Evolutionary conservation across 129 eudicot genomes (phyloP).

Genomic region (Gnaphalium uliginosum): DNA sequence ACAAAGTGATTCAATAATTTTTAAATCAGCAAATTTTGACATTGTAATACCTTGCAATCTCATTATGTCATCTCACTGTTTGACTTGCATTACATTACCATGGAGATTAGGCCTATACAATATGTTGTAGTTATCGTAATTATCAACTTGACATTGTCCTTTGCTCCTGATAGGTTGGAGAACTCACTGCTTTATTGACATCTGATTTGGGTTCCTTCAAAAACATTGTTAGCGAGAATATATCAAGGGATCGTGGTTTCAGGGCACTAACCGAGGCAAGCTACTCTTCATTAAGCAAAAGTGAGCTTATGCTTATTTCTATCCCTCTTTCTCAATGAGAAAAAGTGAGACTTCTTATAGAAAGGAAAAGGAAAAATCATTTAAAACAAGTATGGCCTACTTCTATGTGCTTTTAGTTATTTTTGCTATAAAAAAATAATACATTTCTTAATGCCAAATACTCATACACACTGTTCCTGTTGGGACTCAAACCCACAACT

Average conservation of each 20-base stretch:
- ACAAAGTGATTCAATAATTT: neutral
- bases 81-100: neutral
- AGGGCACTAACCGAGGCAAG: constrained; percentile 99
- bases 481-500: neutral
- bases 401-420: constrained; percentile 12
- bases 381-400: neutral
- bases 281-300: constrained; percentile 84
- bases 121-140: neutral
- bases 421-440: neutral
- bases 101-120: neutral
- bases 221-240: constrained; percentile 81
- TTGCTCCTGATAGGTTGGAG: constrained; percentile 73
- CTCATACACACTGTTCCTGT: neutral
- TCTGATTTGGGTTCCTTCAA: constrained; percentile 92
- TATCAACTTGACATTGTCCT: constrained; percentile 17
- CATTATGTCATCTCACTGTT: neutral
- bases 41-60: neutral
- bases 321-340: constrained; percentile 34
- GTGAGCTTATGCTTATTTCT: constrained; percentile 67
- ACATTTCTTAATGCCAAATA: too few relatives aligned
- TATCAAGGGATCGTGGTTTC: constrained; percentile 96
- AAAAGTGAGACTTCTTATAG: constrained; percentile 13
- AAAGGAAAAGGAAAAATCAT: neutral
- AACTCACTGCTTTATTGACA: constrained; percentile 87
- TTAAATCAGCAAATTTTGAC: neutral